Base-by-base conservation (phyloP, 2,329 filamentous ascomycete species). In the Xylaria multiplex region DNA sequence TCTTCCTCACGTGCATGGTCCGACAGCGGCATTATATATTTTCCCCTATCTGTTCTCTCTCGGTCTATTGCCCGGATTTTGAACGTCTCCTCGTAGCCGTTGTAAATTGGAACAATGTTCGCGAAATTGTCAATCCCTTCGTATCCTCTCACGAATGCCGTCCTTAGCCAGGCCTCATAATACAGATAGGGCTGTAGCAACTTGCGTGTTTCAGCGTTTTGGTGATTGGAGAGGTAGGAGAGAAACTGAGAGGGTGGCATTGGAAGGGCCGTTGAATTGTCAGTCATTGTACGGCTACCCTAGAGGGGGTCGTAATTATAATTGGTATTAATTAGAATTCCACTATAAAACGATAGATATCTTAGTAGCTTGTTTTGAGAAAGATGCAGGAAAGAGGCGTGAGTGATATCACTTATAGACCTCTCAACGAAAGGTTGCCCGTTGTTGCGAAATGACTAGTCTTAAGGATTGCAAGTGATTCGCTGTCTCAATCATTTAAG, bases 131-230 rank as follows among this genome's bases (percentile, higher is more conserved):
- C 35, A 24, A 54, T 54, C 2, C 11, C 52, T 11, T 19, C 9
- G 8, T 16, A 35, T 42, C 52, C 35, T 16, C 52, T 54, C 11
- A 35, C 32, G 4, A 54, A 54, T 4, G 35, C 52, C n/a, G 1
- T 27, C n/a, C 52, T 22, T 19, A 54, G 32, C 52, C 52, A 54
- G 52, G 52, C 19, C 13, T 54, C 52, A 27, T 42, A 54, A 16
- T 35, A 40, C 13, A 54, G 16, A 8, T 54, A 54, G 4, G 52
- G 52, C 35, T 27, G 52, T 14, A 54, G 9, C 7, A 54, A 9
- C 35, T 54, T 8, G 35, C 35, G 52, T 14, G 52, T 42, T 54
- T 11, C n/a, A 24, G 19, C 42, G 42, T 42, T 32, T 24, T 3
- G 35, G 16, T 54, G 52, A 40, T 54, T 42, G 2, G 52, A 40